These are phyloP conservation scores for Naganishia kalamii DNA, from an alignment of 768 basidiomycete species.

Conservation along the genomic window DNA sequence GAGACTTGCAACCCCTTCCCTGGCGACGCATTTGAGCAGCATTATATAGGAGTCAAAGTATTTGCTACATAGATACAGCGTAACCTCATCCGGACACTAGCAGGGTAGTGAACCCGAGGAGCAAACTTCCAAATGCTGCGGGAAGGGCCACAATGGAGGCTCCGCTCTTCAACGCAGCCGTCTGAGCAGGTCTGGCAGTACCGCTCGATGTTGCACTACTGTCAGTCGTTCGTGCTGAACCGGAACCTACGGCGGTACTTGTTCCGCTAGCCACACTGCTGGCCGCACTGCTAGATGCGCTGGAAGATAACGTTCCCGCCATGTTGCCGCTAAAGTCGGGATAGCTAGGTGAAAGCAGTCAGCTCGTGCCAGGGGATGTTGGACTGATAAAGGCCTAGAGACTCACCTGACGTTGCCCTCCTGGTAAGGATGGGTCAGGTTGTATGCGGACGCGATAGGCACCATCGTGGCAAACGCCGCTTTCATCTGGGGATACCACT, in stretches of 20 bases:
- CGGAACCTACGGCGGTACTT: too few relatives aligned
- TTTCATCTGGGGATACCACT: constrained; percentile 36
- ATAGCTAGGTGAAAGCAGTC: neutral
- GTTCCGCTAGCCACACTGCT: neutral
- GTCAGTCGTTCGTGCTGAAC: neutral
- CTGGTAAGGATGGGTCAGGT: constrained; percentile 43
- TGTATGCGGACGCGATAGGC: constrained; percentile 38
- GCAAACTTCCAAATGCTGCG: neutral
- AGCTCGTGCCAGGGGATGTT: neutral
- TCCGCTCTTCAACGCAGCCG: neutral
- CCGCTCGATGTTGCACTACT: neutral
- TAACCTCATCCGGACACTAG: too few relatives aligned
- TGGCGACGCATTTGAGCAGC: too few relatives aligned
- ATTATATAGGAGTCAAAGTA: too few relatives aligned
- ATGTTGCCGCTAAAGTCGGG: neutral
- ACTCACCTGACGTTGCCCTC: constrained; percentile 34
- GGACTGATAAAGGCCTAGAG: neutral
- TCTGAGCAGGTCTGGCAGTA: neutral
- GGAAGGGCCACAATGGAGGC: neutral
- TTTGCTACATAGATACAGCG: too few relatives aligned
- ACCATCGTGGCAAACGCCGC: constrained; percentile 34
- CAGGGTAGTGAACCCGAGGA: neutral
- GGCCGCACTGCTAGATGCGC: neutral
- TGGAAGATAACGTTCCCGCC: neutral
- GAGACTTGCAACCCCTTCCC: too few relatives aligned